Percentiles rank a stretch among this genome's conserved stretches.
Evolutionary conservation across 225 moss, liverwort and hornwort genomes (phyloP).

Genomic region (Physcomitrium patens): DNA sequence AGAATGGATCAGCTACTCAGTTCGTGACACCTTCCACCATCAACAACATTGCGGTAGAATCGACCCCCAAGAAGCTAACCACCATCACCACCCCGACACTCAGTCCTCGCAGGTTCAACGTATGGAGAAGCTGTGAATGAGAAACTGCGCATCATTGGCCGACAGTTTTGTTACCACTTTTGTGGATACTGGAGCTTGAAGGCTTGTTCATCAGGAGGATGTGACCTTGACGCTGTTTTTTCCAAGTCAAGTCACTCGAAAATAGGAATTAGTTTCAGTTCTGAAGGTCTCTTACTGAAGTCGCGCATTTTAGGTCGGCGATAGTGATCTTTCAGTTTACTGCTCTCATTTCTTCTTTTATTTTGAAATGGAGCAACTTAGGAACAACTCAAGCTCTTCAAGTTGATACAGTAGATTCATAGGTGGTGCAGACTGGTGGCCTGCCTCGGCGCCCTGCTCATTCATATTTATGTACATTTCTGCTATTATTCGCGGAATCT

Average conservation of each 20-base stretch:
- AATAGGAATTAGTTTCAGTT: slow-evolving; percentile 10
- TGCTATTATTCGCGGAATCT: slow-evolving; percentile 24
- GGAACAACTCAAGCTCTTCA: slow-evolving; percentile 35
- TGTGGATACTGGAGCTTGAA: slow-evolving; percentile 29
- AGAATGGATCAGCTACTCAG: too few species aligned
- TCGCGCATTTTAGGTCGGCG: slow-evolving; percentile 43
- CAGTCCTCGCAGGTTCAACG: slow-evolving; percentile 38
- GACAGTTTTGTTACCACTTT: slow-evolving; percentile 34
- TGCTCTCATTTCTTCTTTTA: slow-evolving; percentile 26
- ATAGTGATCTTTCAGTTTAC: slow-evolving; percentile 33
- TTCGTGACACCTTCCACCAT: background rate
- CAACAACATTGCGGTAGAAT: background rate
- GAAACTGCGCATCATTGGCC: slow-evolving; percentile 28
- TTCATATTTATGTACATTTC: slow-evolving; percentile 30
- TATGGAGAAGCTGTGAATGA: slow-evolving; percentile 59
- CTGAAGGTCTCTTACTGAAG: slow-evolving; percentile 46
- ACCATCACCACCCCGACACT: slow-evolving; percentile 40
- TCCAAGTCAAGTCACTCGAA: slow-evolving; percentile 24
- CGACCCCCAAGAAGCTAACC: too few species aligned
- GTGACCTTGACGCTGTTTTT: slow-evolving; percentile 31
- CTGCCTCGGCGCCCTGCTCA: slow-evolving; percentile 19
- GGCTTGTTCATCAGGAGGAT: slow-evolving; percentile 36
- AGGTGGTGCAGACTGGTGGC: slow-evolving; percentile 35
- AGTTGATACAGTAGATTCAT: slow-evolving; percentile 34
- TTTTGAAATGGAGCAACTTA: slow-evolving; percentile 19